Base-by-base conservation (phyloP, 345 rosid species). In the Salix koriyanagi region DNA sequence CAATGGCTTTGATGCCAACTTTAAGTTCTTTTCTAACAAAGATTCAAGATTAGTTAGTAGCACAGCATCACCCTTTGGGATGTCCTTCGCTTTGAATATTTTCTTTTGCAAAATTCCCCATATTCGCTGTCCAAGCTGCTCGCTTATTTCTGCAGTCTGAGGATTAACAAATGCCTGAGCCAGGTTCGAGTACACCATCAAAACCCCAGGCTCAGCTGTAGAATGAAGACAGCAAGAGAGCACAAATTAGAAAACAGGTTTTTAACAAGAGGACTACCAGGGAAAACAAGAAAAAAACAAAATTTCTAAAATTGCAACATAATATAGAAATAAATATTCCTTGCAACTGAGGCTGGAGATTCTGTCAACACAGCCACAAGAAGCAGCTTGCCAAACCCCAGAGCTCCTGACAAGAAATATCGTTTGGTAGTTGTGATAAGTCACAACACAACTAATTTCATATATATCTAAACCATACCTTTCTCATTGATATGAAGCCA, bases 21-120 rank as follows among this genome's bases (percentile, higher is more conserved):
- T 93, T 37, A 94, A 75, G 83, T 86, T 91, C 86, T 81, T 91
- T 84, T 92, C 95, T 85, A 96, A 74, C 75, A 94, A 82, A 36
- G 96, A 75, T 74, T 82, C 89, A 30, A 96, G 93, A 9, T 80
- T 75, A 25, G 95, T 69, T 11, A 88, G 77, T 64, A 86, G 84
- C 60, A 89, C 73, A 15, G 85, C 75, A 72, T 89, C 97, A 77
- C 83, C 85, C 76, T 84, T 89, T 0, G 97, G 97, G 50, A 86
- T 82, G 50, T 92, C 92, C 86, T 88, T 96, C 2, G 91, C 95
- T 84, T 88, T 96, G 69, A 96, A 91, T 79, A 93, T 83, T 77
- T 91, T 96, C 91, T 90, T 93, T 76, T 91, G 97, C 67, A 96
- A 75, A 82, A 92, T 91, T 76, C 96, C 92, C 98, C 98, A 92